Evolutionary conservation across 495 filamentous ascomycete genomes (phyloP), one percentile per base, ranked within the genome.

Genomic region (Cryomyces minteri): DNA sequence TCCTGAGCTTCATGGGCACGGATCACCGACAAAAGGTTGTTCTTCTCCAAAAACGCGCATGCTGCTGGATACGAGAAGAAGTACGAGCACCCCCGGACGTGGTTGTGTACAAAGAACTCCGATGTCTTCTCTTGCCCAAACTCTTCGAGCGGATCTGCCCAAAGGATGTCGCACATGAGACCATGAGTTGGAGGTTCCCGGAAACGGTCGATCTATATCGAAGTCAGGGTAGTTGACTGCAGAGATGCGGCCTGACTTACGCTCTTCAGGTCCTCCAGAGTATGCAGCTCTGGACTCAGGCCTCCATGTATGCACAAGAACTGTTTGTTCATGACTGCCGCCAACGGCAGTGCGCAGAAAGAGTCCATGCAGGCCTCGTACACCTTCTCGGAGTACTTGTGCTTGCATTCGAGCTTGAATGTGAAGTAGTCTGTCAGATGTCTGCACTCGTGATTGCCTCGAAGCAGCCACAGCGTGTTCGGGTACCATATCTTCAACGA

Each of bases 351-450:
- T 53, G 80, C 70, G 61, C 90, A 98, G 73, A 98, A 98, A 31
- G 90, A 88, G 48, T 95, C 86, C 76, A 94, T 88, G 65, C 90
- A 95, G 34, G 90, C 90, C 62, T 98, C 90, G 61, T 98, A 98
- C 48, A 98, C 78, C 52, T 73, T 73, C 65, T 95, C 90, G 41
- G 84, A 92, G 64, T 98, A 98, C 58, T 98, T 98, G 73, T 98
- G 87, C 67, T 90, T 93, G 69, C 90, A 98, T 64, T 98, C 90
- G 45, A 98, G 73, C 71, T 96, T 95, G 69, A 98, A 98, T 43
- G 90, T 98, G 68, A 98, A 98, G 69, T 98, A 98, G 59, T 98
- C 90, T 29, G 90, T 98, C 69, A 98, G 71, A 67, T 98, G 90
- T 57, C 90, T 79, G 62, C 90, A 98, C 68, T 98, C 90, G 65